phyloP scores from a whole-genome alignment of 2,329 filamentous ascomycete genomes.

The Ascochyta rabiei region DNA sequence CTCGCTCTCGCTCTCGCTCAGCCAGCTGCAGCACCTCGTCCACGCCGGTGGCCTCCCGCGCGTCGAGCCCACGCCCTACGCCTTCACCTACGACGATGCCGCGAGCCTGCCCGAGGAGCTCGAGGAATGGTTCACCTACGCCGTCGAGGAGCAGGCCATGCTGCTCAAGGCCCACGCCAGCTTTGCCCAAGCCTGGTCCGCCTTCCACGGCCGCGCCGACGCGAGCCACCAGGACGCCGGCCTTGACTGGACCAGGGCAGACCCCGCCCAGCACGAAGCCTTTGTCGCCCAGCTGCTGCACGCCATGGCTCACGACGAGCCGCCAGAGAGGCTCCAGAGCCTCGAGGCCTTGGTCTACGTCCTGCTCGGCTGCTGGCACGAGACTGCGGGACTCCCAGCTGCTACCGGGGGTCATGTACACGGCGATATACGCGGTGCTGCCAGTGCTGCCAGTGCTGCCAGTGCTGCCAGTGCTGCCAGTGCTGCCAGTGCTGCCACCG shows the following conservation, averaged over 20 bases:
- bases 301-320: conserved; percentile 38
- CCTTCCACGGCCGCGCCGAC: conserved; percentile 47
- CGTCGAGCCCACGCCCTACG: conserved; percentile 65
- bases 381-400: conserved; percentile 52
- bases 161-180: conserved; percentile 75
- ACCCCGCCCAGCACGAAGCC: conserved; percentile 59
- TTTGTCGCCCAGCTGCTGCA: conserved; percentile 60
- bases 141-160: conserved; percentile 81
- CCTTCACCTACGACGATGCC: conserved; percentile 68
- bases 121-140: conserved; percentile 97
- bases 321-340: conserved; percentile 40
- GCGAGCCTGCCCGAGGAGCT: conserved; percentile 79
- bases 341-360: conserved; percentile 56
- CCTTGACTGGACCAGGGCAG: conserved; percentile 70
- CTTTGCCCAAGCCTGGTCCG: conserved; percentile 76
- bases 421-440: too few species aligned
- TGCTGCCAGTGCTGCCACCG: too few species aligned
- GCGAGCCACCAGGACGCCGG: conserved; percentile 50
- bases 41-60: conserved; percentile 49
- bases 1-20: conserved; percentile 55
- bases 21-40: conserved; percentile 54
- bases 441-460: too few species aligned
- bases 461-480: too few species aligned
- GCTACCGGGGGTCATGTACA: background rate
- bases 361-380: conserved; percentile 56